A percentile compares a stretch with the other conserved stretches of the same genome.
These are phyloP conservation scores for Mucor lusitanicus DNA, from an alignment of 371 early-diverging fungal genomes.

Conservation along the genomic window DNA sequence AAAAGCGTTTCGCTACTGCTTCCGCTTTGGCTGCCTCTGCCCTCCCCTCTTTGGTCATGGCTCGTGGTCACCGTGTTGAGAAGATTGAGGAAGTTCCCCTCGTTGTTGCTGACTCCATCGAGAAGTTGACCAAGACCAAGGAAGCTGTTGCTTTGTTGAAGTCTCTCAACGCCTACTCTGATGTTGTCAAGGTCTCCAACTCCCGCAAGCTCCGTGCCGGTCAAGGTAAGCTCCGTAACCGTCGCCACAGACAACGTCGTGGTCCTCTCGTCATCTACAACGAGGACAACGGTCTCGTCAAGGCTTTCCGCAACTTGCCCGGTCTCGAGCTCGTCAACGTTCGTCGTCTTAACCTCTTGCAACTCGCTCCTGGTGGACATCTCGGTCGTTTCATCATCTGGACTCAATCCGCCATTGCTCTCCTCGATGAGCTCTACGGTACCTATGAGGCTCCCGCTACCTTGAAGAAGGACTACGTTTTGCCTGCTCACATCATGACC, in stretches of 20 bases:
- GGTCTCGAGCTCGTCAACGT: conserved; percentile 98
- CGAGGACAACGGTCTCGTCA: conserved; percentile 93
- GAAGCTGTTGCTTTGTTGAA: conserved; percentile 93
- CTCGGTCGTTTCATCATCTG: conserved; percentile 99
- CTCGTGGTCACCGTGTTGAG: conserved; percentile 99
- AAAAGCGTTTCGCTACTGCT: conserved; percentile 97
- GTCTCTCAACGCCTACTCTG: conserved; percentile 93
- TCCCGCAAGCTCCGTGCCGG: conserved; percentile 98
- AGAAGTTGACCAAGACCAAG: conserved; percentile 95
- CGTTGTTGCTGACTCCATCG: conserved; percentile 85
- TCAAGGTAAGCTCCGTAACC: conserved; percentile 99
- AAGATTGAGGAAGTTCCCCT: conserved; percentile 97
- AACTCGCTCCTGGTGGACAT: conserved; percentile 99
- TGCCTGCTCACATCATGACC: conserved; percentile 89
- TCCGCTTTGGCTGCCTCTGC: conserved; percentile 99
- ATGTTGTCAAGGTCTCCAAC: conserved; percentile 97
- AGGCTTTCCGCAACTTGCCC: conserved; percentile 99
- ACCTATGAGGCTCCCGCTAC: conserved; percentile 79
- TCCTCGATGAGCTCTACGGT: conserved; percentile 96
- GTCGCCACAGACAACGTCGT: conserved; percentile 97
- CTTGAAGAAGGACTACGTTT: conserved; percentile 94
- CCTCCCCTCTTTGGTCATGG: conserved; percentile 94
- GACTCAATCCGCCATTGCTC: conserved; percentile 97
- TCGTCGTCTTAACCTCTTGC: conserved; percentile 94
- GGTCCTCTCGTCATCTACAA: conserved; percentile 98